These are phyloP conservation scores for Solanum bulbocastanum DNA, from an alignment of 257 asterid genomes.

Conservation along the genomic window DNA sequence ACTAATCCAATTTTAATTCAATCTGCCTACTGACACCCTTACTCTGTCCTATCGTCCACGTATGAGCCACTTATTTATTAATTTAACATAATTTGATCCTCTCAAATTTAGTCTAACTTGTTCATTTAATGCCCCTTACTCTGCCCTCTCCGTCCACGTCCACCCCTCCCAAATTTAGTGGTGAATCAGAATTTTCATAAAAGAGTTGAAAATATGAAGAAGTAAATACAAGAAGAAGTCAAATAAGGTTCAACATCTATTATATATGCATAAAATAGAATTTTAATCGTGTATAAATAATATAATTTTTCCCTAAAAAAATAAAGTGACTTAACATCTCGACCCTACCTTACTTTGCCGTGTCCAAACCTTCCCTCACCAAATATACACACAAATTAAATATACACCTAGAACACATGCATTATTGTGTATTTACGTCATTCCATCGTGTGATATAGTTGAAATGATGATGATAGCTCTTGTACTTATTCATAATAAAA, in stretches of 20 bases:
- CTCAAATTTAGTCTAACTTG: background rate
- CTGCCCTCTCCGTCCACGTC: background rate
- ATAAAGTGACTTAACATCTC: fast-evolving
- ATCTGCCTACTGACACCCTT: background rate
- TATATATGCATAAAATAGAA: background rate
- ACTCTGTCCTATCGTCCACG: background rate
- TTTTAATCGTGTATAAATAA: fast-evolving
- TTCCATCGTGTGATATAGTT: background rate
- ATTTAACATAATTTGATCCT: background rate
- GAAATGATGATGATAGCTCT: background rate
- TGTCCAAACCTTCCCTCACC: background rate
- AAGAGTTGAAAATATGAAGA: background rate
- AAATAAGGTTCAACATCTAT: background rate
- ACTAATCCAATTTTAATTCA: background rate
- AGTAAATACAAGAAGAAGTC: background rate
- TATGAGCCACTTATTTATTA: background rate
- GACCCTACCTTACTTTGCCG: background rate
- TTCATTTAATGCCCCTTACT: background rate
- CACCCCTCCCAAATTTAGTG: background rate
- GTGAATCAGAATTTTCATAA: too few species aligned
- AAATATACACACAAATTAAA: background rate
- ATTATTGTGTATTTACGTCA: background rate
- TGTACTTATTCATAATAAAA: background rate
- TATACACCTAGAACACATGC: background rate
- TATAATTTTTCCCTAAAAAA: background rate